Evolutionary conservation across 148 eudicot genomes (phyloP), one percentile per base, ranked within the genome.

Genomic region (Rhododendron ferrugineum): DNA sequence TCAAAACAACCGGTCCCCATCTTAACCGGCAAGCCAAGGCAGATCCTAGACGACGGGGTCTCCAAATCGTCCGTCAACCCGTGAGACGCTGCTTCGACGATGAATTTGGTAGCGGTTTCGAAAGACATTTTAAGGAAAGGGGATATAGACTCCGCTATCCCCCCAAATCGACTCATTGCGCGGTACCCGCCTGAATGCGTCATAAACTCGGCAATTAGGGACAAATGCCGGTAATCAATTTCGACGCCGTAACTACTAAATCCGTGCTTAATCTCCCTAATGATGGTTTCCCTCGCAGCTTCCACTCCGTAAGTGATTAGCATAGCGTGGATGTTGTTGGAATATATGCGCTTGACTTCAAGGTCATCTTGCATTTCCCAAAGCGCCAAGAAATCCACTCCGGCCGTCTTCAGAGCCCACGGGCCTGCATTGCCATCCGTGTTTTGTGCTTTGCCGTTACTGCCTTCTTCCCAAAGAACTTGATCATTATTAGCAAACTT

Each of bases 1-100:
- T 95, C 99, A 81, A 97, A 95, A 87, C 92, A 90, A 22, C 98
- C 99, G 42, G 99, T 97, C 70, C 99, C 99, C 85, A 95, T 91
- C 88, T 97, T 95, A 28, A 92, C 95, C 44, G 98, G 99, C 92
- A 97, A 86, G 18, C 99, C 99, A 22, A 97, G 92, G 86, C 95
- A 92, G 22, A 97, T 90, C 84, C 99, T 90, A 26, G 99, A 87
- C 3, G 99, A 94, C 5, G 99, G 99, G 36, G 94, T 92, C 88
- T 97, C 99, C 89, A 97, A 89, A 52, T 90, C 88, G 50, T 97
- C 99, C 4, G 87, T 84, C 82, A 88, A 70, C 11, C 94, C 90
- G 79, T 85, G 89, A 80, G 89, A 76, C 1, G 99, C 98, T 6
- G 98, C 92, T 73, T 93, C 93, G 11, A 96, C 94, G 4, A 95